These are phyloP conservation scores for Annulohypoxylon nitens DNA, from an alignment of 495 filamentous ascomycete genomes.

Conservation along the genomic window DNA sequence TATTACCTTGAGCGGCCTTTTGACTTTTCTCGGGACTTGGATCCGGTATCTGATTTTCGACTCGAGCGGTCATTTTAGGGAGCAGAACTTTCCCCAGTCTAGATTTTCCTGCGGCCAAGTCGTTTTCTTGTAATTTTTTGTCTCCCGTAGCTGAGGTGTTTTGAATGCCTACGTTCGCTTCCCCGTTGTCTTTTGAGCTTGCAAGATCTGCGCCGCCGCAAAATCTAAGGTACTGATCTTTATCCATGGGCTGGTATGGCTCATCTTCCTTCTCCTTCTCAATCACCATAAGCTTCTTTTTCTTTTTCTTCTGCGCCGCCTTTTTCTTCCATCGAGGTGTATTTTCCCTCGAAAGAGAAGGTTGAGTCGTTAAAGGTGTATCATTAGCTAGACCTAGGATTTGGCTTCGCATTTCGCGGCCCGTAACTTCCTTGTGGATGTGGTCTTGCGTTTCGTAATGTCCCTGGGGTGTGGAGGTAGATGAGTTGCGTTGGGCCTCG, in stretches of 20 bases:
- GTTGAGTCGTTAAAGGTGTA: not conserved
- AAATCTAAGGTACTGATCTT: not conserved
- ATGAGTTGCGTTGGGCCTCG: not conserved
- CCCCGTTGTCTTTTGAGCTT: not conserved
- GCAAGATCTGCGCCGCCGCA: not conserved
- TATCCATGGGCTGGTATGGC: not conserved
- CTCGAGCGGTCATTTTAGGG: not conserved
- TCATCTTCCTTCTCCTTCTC: not conserved
- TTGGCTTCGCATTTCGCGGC: not conserved
- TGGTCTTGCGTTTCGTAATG: not conserved
- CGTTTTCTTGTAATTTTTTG: not conserved
- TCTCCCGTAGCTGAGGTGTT: not conserved
- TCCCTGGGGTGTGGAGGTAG: not conserved
- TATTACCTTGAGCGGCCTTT: not conserved
- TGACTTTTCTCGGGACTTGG: not conserved
- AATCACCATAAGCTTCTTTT: not conserved
- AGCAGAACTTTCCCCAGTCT: not conserved
- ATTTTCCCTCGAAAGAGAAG: not conserved
- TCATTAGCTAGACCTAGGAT: not conserved
- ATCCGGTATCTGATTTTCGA: not conserved
- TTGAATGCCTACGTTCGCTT: not conserved
- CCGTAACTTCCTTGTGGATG: not conserved
- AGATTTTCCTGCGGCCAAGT: not conserved
- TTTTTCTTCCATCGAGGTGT: not conserved
- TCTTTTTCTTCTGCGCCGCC: slow-evolving; percentile 5